phyloP scores from a whole-genome alignment of 805 yeast genomes.

The Hanseniaspora valbyensis region DNA sequence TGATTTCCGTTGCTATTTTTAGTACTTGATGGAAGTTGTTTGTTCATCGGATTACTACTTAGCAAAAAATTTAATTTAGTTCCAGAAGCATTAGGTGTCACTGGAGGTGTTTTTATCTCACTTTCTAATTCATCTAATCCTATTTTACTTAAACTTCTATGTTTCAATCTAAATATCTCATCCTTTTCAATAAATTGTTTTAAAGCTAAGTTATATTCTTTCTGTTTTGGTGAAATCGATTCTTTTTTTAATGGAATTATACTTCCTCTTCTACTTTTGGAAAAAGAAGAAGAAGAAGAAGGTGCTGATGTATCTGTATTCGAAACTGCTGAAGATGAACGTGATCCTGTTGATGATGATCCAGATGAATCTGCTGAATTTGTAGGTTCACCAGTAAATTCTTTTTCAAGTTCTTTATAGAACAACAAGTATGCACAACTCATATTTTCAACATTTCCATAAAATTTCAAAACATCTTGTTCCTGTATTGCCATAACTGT shows the following conservation, averaged over 20 bases:
- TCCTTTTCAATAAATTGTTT: constrained; percentile 9
- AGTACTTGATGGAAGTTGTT: background rate
- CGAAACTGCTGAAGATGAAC: too few relatives aligned
- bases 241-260: constrained; percentile 3
- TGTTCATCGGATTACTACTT: background rate
- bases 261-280: constrained; percentile 6
- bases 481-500: constrained; percentile 83
- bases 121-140: background rate
- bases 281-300: background rate
- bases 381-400: background rate
- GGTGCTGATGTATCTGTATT: too few relatives aligned
- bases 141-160: background rate
- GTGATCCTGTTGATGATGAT: background rate
- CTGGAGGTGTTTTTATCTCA: background rate
- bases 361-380: background rate
- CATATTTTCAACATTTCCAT: constrained; percentile 78
- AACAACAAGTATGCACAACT: constrained; percentile 87
- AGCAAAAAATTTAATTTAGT: constrained; percentile 2
- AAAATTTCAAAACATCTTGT: constrained; percentile 67
- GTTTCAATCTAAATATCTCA: background rate
- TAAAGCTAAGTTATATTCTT: background rate
- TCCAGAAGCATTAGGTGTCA: constrained; percentile 3
- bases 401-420: constrained; percentile 51
- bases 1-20: background rate
- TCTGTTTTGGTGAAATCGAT: background rate